phyloP scores from a whole-genome alignment of 306 rosid species.

The Glycine soja region DNA sequence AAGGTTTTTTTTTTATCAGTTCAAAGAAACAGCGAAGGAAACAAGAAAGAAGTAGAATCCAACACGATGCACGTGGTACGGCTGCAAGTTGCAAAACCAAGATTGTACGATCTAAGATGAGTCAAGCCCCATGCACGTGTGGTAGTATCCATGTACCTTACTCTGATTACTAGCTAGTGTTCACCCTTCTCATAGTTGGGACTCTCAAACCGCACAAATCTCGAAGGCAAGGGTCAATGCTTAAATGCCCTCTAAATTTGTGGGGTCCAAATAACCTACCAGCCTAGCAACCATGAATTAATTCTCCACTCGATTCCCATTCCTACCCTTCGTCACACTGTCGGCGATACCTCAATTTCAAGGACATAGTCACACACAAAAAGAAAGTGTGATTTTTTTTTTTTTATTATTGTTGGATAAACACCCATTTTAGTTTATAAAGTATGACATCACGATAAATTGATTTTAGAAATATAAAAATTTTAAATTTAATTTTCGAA shows the following conservation, averaged over 20 bases:
- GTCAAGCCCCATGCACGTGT: conserved; percentile 61
- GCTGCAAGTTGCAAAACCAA: conserved; percentile 45
- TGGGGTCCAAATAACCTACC: conserved; percentile 50
- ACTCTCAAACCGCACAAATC: conserved; percentile 46
- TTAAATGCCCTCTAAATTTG: conserved; percentile 42
- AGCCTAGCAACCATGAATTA: conserved; percentile 25
- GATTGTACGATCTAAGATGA: conserved; percentile 39
- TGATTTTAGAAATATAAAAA: no score
- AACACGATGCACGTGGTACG: conserved; percentile 46
- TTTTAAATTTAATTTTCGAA: no score
- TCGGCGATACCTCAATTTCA: conserved; percentile 54
- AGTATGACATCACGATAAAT: no score
- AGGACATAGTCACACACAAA: not conserved
- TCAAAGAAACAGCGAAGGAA: conserved; percentile 3
- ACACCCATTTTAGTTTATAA: no score
- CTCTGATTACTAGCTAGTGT: not conserved
- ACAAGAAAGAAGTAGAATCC: conserved; percentile 32
- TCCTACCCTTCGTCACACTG: conserved; percentile 35
- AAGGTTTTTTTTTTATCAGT: no score
- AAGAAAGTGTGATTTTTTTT: not conserved
- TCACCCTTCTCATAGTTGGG: conserved; percentile 20
- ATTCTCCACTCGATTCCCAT: not conserved
- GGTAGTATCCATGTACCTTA: conserved; percentile 36
- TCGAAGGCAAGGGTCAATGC: conserved; percentile 52
- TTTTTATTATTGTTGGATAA: not conserved